A percentile compares a stretch with the other conserved stretches of the same genome.
Conservation (phyloP, 441 rosid species). For the Populus hybrid region DNA sequence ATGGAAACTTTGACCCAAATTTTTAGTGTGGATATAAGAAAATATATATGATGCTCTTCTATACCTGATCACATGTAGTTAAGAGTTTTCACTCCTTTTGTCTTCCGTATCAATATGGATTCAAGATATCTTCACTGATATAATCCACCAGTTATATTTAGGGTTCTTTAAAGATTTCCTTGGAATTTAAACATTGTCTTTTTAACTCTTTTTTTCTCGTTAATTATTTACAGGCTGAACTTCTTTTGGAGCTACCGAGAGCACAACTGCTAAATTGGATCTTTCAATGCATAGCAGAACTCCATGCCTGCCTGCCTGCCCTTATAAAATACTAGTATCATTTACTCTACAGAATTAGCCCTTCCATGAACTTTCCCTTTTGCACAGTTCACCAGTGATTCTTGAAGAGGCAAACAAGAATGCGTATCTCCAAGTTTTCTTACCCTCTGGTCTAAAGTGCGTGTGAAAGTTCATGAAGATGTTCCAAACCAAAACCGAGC, state of each 20-base stretch:
- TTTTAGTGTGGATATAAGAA: not conserved
- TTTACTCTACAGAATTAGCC: conserved; percentile 10
- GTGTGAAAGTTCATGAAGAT: not conserved
- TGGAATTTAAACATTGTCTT: not conserved
- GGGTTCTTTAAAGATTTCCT: not conserved
- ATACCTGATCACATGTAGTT: not conserved
- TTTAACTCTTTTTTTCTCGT: not conserved
- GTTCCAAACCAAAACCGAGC: conserved; percentile 12
- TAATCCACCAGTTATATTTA: not conserved
- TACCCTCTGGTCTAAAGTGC: not conserved
- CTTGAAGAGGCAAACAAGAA: conserved; percentile 1
- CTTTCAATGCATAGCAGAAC: conserved; percentile 87
- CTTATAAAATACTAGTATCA: conserved; percentile 62
- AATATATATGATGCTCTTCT: not conserved
- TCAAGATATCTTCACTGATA: not conserved
- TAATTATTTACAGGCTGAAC: conserved; percentile 66
- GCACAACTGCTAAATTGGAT: conserved; percentile 91
- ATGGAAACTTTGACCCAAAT: not conserved
- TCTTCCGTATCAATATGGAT: not conserved
- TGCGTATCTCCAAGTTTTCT: not conserved
- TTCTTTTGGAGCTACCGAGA: conserved; percentile 89
- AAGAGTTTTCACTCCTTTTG: not conserved
- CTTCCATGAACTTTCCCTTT: not conserved
- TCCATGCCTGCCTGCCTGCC: conserved; percentile 79
- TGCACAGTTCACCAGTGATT: conserved; percentile 2